Percentiles rank a stretch among this genome's conserved stretches.
These are phyloP conservation scores for Yarrowia divulgata DNA, from an alignment of 805 yeast genomes.

Conservation along the genomic window DNA sequence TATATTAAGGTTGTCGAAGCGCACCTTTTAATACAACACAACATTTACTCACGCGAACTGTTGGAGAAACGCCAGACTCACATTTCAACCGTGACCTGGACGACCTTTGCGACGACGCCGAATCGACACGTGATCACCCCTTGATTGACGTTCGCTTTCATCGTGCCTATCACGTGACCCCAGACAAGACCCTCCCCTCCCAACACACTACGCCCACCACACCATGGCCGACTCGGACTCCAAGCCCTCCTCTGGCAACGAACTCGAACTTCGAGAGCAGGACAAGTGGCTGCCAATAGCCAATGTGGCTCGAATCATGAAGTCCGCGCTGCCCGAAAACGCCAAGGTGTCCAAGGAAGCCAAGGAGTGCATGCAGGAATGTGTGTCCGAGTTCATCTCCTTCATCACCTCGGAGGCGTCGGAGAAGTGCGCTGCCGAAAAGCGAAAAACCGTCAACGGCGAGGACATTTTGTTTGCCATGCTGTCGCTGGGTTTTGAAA, in stretches of 20 bases:
- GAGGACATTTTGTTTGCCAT: slow-evolving; percentile 71
- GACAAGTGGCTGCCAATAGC: slow-evolving; percentile 70
- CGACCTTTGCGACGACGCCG: neutral
- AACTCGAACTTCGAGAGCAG: slow-evolving; percentile 64
- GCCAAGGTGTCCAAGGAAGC: slow-evolving; percentile 83
- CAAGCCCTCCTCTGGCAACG: slow-evolving; percentile 43
- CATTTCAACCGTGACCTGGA: slow-evolving; percentile 16
- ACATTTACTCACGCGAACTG: slow-evolving; percentile 36
- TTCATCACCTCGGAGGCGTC: slow-evolving; percentile 71
- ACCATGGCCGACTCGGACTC: slow-evolving; percentile 40
- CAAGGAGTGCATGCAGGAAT: slow-evolving; percentile 77
- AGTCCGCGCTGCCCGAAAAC: slow-evolving; percentile 70
- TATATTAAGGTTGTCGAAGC: slow-evolving; percentile 18
- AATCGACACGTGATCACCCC: slow-evolving; percentile 26
- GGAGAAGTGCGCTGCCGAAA: slow-evolving; percentile 68
- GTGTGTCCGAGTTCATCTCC: slow-evolving; percentile 71
- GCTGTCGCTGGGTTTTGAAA: slow-evolving; percentile 71
- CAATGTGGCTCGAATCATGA: slow-evolving; percentile 76
- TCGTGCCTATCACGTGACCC: slow-evolving; percentile 1
- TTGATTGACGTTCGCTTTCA: neutral
- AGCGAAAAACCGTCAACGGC: slow-evolving; percentile 73
- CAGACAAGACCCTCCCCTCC: neutral
- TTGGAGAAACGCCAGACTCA: slow-evolving; percentile 34
- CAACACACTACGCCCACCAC: neutral
- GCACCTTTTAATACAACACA: slow-evolving; percentile 34